Evolutionary conservation across 2,329 filamentous ascomycete species (phyloP), one percentile per base, ranked within the genome.

Genomic region (Raffaelea arxii): DNA sequence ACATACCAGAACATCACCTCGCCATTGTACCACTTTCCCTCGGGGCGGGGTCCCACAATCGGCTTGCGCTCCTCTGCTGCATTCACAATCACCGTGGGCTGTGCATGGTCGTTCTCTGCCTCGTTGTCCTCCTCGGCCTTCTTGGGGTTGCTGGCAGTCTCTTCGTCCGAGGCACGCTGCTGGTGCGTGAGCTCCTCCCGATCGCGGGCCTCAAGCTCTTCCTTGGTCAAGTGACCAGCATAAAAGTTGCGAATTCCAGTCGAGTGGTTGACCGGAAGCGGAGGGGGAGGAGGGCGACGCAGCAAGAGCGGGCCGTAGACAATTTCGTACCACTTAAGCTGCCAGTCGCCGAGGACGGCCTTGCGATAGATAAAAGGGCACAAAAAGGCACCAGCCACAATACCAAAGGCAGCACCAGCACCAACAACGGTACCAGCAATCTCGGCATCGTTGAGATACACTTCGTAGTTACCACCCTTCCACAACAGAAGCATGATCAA

Each of bases 401-500:
- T 52, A n/a, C 63, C 69, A 47, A 71, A 74, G 23, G 51, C 74
- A 19, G 65, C 68, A 49, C 74, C 74, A 21, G 71, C 64, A 36
- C 70, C 75, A 27, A 81, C 60, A 25, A 78, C 77, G 45, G 74
- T 69, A 46, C 74, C 75, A 16, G 68, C 68, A 23, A 77, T 66
- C 54, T 73, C 63, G 4, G 60, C 60, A 22, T 71, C 66, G 36
- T 62, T 70, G 30, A 81, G 65, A 10, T 67, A 65, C 49, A 79
- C 59, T 41, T 61, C 55, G 55, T 69, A 69, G 50, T 57, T 59
- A 35, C 65, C 70, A 30, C 70, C 71, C 60, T 73, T 73, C 70
- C 68, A 74, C 51, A 83, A 69, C 47, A 85, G 75, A 49, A 84
- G 74, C 58, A 85, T 75, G 54, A 69, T 67, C 14, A 80, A 64